Evolutionary conservation across 768 basidiomycete species (phyloP).

Genomic region (Agrocybe chaxingu): DNA sequence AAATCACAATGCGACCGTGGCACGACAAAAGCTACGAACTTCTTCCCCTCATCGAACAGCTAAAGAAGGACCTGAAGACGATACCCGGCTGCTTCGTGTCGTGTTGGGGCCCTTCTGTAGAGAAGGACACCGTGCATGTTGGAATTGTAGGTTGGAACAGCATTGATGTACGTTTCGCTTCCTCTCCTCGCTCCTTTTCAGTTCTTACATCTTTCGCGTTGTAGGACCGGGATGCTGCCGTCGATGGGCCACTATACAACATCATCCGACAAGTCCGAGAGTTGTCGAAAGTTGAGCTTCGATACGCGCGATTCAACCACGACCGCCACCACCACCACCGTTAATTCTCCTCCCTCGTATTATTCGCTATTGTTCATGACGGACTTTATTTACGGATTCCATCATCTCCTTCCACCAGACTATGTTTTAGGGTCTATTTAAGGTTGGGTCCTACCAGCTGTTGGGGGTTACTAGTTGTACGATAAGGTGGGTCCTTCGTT

Average conservation of each 20-base stretch:
- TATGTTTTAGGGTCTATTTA: no score
- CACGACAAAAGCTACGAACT: conserved; percentile 23
- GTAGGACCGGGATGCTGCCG: conserved; percentile 18
- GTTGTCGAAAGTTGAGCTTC: no score
- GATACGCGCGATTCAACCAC: no score
- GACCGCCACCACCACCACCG: no score
- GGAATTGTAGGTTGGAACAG: conserved; percentile 22
- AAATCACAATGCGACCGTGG: conserved; percentile 20
- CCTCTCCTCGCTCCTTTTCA: not conserved
- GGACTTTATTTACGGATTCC: no score
- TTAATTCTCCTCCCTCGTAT: no score
- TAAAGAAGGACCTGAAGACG: conserved; percentile 8
- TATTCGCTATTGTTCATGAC: no score
- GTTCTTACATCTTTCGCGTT: not conserved
- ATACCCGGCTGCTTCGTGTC: conserved; percentile 15
- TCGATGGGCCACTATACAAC: conserved; percentile 10
- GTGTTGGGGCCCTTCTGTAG: conserved; percentile 23
- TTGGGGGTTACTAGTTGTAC: no score
- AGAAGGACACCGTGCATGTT: conserved; percentile 18
- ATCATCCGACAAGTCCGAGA: conserved; percentile 1
- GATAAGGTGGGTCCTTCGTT: no score
- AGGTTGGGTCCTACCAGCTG: no score
- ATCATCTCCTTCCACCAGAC: no score
- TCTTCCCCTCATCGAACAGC: conserved; percentile 15
- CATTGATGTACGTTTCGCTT: conserved; percentile 9